Conservation (phyloP, 345 rosid genomes). For the Carallia brachiata region DNA sequence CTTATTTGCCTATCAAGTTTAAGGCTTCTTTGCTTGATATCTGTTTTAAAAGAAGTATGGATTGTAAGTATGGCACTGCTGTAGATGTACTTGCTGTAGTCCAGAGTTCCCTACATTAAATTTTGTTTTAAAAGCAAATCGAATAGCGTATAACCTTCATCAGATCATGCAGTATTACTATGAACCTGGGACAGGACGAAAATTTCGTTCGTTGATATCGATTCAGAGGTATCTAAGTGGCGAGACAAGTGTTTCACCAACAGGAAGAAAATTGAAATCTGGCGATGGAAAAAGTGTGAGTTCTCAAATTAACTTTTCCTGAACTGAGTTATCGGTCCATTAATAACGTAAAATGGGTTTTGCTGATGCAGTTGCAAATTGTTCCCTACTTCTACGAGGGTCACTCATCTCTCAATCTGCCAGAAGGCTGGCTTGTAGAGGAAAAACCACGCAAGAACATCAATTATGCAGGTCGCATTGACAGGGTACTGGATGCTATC, state of each 20-base stretch:
- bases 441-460: too few species aligned
- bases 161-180: slow-evolving; percentile 42
- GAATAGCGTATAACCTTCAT: background rate
- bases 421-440: too few species aligned
- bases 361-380: too few species aligned
- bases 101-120: background rate
- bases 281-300: slow-evolving; percentile 23
- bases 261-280: slow-evolving; percentile 3
- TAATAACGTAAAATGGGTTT: too few species aligned
- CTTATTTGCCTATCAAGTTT: too few species aligned
- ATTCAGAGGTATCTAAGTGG: slow-evolving; percentile 43
- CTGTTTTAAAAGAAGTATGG: too few species aligned
- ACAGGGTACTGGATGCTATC: too few species aligned
- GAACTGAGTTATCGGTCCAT: background rate
- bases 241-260: slow-evolving; percentile 3
- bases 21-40: too few species aligned
- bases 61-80: background rate
- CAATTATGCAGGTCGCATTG: too few species aligned
- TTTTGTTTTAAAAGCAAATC: background rate
- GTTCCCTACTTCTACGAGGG: too few species aligned
- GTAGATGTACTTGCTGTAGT: background rate
- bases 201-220: slow-evolving; percentile 51
- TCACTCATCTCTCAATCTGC: too few species aligned
- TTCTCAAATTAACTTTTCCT: background rate
- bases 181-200: slow-evolving; percentile 43